Percentiles rank a stretch among this genome's conserved stretches.
Conservation (phyloP, 352 stramenopile genomes). For the Plasmopara muralis region DNA sequence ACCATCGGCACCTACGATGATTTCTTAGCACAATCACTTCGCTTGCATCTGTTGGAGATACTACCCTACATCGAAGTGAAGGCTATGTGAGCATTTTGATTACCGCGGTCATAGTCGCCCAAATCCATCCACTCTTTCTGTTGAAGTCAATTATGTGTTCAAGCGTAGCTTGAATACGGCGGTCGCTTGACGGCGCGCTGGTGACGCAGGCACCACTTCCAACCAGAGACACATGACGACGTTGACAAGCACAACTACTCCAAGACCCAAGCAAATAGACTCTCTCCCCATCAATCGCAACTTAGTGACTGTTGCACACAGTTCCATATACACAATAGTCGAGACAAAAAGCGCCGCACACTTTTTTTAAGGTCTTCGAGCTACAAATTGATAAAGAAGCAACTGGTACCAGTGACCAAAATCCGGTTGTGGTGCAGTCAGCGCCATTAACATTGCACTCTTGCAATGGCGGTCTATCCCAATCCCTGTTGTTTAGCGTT, state of each 20-base stretch:
- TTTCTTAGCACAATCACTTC: constrained; percentile 29
- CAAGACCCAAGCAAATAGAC: constrained; percentile 21
- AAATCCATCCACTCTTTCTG: constrained; percentile 12
- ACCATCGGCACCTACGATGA: constrained; percentile 30
- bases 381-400: no score
- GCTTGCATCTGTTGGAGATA: constrained; percentile 17
- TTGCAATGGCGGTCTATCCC: no score
- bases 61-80: constrained; percentile 32
- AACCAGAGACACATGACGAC: constrained; percentile 33
- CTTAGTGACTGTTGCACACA: constrained; percentile 4
- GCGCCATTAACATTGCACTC: no score
- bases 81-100: constrained; percentile 32
- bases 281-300: constrained; percentile 11
- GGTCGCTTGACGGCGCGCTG: constrained; percentile 16
- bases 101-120: constrained; percentile 22
- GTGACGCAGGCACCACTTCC: constrained; percentile 12
- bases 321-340: constrained; percentile 6
- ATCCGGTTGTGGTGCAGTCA: no score
- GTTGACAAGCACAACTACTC: constrained; percentile 19
- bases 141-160: constrained; percentile 6
- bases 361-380: no score
- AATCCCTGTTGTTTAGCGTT: no score
- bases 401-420: no score
- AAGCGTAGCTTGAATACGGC: constrained; percentile 27
- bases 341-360: no score